Conservation (phyloP, 2,329 filamentous ascomycete species). For the Scytalidium sp. region DNA sequence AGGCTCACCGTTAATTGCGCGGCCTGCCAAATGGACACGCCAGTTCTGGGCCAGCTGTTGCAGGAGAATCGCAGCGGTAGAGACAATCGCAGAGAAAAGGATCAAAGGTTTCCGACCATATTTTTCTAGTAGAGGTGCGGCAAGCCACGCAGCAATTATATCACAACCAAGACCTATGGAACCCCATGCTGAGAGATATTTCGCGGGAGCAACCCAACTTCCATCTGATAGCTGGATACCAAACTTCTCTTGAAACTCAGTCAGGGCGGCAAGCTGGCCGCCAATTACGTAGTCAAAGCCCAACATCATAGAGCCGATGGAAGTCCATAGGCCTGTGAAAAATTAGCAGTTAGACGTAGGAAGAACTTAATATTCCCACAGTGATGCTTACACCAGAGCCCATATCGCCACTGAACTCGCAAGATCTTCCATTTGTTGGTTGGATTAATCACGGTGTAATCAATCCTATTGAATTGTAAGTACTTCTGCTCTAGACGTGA, state of each 20-base stretch:
- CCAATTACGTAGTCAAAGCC: slow-evolving; percentile 18
- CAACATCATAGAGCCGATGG: slow-evolving; percentile 29
- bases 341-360: not conserved
- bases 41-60: not conserved
- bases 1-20: not conserved
- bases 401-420: not conserved
- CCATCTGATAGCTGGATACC: slow-evolving; percentile 22
- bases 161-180: slow-evolving; percentile 27
- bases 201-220: slow-evolving; percentile 26
- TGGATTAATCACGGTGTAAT: not conserved
- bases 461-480: not conserved
- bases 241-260: slow-evolving; percentile 8
- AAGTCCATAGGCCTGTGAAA: slow-evolving; percentile 23
- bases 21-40: not conserved
- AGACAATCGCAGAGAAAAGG: not conserved
- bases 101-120: not conserved
- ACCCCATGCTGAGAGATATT: slow-evolving; percentile 27
- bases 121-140: slow-evolving; percentile 8
- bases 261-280: slow-evolving; percentile 27
- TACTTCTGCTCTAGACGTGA: too few relatives aligned
- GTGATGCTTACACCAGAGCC: not conserved
- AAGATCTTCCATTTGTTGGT: not conserved
- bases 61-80: not conserved
- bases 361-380: not conserved
- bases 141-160: slow-evolving; percentile 23